Evolutionary conservation across 345 rosid genomes (phyloP).

Genomic region (Aurinia saxatilis): DNA sequence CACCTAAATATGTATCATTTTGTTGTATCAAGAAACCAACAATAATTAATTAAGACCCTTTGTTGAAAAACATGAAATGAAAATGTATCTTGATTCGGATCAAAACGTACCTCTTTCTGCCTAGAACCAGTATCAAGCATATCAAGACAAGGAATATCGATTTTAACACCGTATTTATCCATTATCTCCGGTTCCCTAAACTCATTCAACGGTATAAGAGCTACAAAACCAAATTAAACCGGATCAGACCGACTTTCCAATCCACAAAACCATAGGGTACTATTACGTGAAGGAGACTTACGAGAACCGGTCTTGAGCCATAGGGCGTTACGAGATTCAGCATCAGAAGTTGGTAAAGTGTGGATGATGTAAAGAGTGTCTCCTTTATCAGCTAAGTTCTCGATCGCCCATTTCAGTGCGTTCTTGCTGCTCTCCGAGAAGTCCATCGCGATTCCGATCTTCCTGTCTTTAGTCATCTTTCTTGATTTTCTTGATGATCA

Average conservation of each 20-base stretch:
- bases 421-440: constrained; percentile 89
- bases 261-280: not conserved
- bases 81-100: not conserved
- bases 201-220: constrained; percentile 81
- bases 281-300: constrained; percentile 23
- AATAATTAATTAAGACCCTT: not conserved
- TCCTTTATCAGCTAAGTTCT: constrained; percentile 71
- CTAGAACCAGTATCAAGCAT: constrained; percentile 79
- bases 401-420: constrained; percentile 80
- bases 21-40: not conserved
- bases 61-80: too few relatives aligned
- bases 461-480: constrained; percentile 61
- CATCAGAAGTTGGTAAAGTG: constrained; percentile 38
- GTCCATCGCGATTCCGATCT: constrained; percentile 82
- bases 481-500: not conserved
- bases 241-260: not conserved
- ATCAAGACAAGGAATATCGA: constrained; percentile 62
- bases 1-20: constrained; percentile 27
- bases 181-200: constrained; percentile 70
- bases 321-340: constrained; percentile 45
- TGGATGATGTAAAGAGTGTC: constrained; percentile 69
- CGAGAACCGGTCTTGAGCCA: constrained; percentile 67
- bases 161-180: constrained; percentile 52
- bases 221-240: constrained; percentile 29
- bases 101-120: constrained; percentile 60